Evolutionary conservation across 257 asterid species (phyloP), one percentile per base, ranked within the genome.

Genomic region (Sherardia arvensis): DNA sequence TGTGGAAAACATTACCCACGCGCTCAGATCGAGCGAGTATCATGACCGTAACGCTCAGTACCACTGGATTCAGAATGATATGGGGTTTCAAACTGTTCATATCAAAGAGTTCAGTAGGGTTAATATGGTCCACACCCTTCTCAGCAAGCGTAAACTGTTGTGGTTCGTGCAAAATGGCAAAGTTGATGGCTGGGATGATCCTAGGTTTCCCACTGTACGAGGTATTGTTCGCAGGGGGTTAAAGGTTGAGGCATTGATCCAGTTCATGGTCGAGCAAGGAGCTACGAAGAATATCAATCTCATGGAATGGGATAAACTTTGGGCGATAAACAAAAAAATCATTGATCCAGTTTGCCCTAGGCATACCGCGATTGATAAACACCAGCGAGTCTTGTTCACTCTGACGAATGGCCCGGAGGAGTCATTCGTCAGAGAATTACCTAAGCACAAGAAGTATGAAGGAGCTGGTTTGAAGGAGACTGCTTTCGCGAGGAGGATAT

Each of bases 301-400:
- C 47, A 89, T 92, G 99, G 99, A 92, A 66, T 92, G 99, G 99
- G 97, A 89, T 76, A 92, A 92, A 76, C 88, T 92, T 51, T 92
- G 99, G 99, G 92, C 99, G 23, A 87, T 87, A 53, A 92, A 92
- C 64, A 92, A 92, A 80, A 92, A 85, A 83, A 84, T 87, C 54
- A 87, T 92, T 33, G 98, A 92, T 76, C 98, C 95, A 21, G 91
- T 92, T 20, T 89, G 97, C 73, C 97, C 98, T 45, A 87, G 98
- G 79, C 84, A 92, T 78, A 92, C 98, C 17, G 96, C 98, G 61
- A 87, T 92, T 7, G 68, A 71, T 66, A 96, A 84, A 71, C 84
- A 87, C 59, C 67, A 64, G 14, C 82, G 87, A 48, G 91, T 77
- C 3, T 69, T 85, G 66, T 76, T 92, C 40, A 66, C 85, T 74